Conservation (phyloP, 495 filamentous ascomycete species). For the Darksidea phi region DNA sequence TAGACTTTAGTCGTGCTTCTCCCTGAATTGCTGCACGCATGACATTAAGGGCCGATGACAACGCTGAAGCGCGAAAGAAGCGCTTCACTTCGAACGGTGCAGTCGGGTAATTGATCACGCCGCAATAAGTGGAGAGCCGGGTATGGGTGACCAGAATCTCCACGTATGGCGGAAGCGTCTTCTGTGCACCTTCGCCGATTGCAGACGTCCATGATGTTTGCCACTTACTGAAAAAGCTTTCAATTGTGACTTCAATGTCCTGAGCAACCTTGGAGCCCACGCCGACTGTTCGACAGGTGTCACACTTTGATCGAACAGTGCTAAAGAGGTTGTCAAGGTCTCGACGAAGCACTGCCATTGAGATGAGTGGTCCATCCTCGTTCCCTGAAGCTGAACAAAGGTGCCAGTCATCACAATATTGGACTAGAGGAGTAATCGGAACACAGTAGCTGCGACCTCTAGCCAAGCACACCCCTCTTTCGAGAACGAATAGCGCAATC, state of each 20-base stretch:
- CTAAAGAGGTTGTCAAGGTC: slow-evolving; percentile 63
- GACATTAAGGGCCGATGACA: slow-evolving; percentile 71
- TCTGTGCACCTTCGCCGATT: slow-evolving; percentile 58
- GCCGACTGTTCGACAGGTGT: slow-evolving; percentile 53
- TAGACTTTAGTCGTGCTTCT: slow-evolving; percentile 65
- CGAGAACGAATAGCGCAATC: slow-evolving; percentile 71
- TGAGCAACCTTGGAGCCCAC: slow-evolving; percentile 57
- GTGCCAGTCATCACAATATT: slow-evolving; percentile 68
- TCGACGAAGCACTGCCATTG: slow-evolving; percentile 64
- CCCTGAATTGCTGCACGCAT: slow-evolving; percentile 71
- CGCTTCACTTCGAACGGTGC: slow-evolving; percentile 67
- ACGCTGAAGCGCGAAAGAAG: slow-evolving; percentile 66
- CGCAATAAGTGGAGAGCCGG: slow-evolving; percentile 67
- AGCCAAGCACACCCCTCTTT: slow-evolving; percentile 68
- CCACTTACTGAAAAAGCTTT: slow-evolving; percentile 63
- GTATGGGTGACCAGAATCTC: slow-evolving; percentile 74
- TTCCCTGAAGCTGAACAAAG: slow-evolving; percentile 59
- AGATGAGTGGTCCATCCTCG: slow-evolving; percentile 67
- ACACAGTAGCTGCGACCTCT: slow-evolving; percentile 67
- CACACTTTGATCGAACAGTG: slow-evolving; percentile 61
- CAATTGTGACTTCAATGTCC: slow-evolving; percentile 60
- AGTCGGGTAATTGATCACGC: slow-evolving; percentile 72
- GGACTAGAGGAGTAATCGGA: slow-evolving; percentile 61
- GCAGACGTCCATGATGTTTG: slow-evolving; percentile 59
- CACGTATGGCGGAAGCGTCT: slow-evolving; percentile 67